Evolutionary conservation across 2,329 filamentous ascomycete species (phyloP), one percentile per base, ranked within the genome.

Genomic region (Sphaerulina musiva): DNA sequence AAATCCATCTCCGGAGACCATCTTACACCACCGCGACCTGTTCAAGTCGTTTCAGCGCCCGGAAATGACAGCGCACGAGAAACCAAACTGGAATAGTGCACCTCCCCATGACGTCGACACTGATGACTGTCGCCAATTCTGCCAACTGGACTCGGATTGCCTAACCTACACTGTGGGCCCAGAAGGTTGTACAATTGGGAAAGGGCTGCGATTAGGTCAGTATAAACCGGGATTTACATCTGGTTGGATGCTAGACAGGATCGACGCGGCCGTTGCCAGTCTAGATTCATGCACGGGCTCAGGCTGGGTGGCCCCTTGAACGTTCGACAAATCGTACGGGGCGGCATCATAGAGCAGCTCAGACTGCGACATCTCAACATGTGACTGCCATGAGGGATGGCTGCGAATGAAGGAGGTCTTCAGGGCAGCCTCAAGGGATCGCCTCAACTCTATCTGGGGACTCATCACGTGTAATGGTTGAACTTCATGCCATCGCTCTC

Each of bases 21-120:
- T 65, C 2, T 31, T 68, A 2, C 61, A 60, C 40, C 67, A 69
- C 48, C 54, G 59, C n/a, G 64, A 69, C 29, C 56, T 67, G 1
- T 69, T 66, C 60, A 60, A 56, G 17, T 31, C 56, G 6, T 66
- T 62, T 45, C 54, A 66, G 6, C 43, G 64, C 26, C 65, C 66
- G 1, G 55, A 64, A 32, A 56, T 67, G 39, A 52, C 56, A 2
- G 17, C 42, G 12, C 10, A 38, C 1, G 50, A 56, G 11, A 57
- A 62, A 7, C 39, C 17, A 0, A 53, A 64, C 26, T 69, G 67
- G 67, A 59, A 61, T 47, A 69, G 67, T 32, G 43, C 56, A 6
- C 59, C 63, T 6, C 53, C 59, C 8, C 43, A 48, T 2, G 50
- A 54, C 17, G 51, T 38, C 3, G 53, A 58, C 5, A 45, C 63